phyloP scores from a whole-genome alignment of 768 basidiomycete genomes.

The Paxillus involutus region DNA sequence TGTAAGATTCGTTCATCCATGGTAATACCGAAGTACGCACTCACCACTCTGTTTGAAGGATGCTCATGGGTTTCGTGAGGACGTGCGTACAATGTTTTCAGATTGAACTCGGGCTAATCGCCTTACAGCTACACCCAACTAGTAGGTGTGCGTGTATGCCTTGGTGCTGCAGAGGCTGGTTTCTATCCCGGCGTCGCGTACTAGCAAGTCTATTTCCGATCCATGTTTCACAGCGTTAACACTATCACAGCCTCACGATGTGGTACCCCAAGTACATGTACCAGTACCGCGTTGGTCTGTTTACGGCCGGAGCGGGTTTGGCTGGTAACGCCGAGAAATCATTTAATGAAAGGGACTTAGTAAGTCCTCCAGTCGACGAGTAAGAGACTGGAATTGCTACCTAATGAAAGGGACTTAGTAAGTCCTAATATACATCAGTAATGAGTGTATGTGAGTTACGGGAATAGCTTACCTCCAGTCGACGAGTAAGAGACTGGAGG shows the following conservation, averaged over 20 bases:
- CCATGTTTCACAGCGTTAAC: background rate
- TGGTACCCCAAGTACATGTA: slow-evolving; percentile 69
- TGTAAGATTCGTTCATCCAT: slow-evolving; percentile 36
- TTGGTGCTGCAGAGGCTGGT: too few species aligned
- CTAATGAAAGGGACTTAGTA: too few species aligned
- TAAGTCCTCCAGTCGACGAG: too few species aligned
- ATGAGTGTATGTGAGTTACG: too few species aligned
- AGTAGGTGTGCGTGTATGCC: slow-evolving; percentile 54
- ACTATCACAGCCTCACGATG: slow-evolving; percentile 46
- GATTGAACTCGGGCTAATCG: background rate
- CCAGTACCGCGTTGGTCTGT: slow-evolving; percentile 59
- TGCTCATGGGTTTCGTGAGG: slow-evolving; percentile 66
- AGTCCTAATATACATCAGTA: too few species aligned
- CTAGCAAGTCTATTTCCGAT: slow-evolving; percentile 45
- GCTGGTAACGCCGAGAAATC: slow-evolving; percentile 36
- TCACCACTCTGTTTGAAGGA: slow-evolving; percentile 35
- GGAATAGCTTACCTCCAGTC: too few species aligned
- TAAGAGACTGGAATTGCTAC: too few species aligned
- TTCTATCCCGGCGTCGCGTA: slow-evolving; percentile 62
- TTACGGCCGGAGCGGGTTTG: slow-evolving; percentile 64
- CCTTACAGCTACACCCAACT: slow-evolving; percentile 58
- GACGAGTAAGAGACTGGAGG: too few species aligned
- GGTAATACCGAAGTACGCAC: too few species aligned
- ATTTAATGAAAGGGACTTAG: too few species aligned
- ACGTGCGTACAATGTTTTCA: slow-evolving; percentile 36